Evolutionary conservation across 2,329 filamentous ascomycete genomes (phyloP), one percentile per base, ranked within the genome.

Genomic region (Ascochyta viciae-villosae): DNA sequence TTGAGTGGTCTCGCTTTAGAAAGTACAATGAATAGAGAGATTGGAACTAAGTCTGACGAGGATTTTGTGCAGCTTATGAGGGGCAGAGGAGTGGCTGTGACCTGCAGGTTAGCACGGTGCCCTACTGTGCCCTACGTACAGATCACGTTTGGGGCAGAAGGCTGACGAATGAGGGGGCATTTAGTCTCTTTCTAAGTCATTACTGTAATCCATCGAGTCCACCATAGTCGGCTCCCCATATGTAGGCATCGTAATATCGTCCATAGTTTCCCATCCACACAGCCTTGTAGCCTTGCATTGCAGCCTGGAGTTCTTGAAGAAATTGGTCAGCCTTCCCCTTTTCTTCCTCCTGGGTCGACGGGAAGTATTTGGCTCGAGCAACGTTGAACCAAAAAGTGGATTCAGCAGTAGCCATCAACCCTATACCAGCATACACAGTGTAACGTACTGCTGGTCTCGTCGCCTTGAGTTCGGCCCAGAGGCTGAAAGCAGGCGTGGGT

Each of bases 381-480:
- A 72, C 56, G 8, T 66, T 65, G 13, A 57, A 50, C 71, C 71
- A 73, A 41, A 74, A 72, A 1, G 64, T 67, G 1, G 67, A 57
- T 50, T 74, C 71, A 6, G 57, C 64, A 1, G 62, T 60, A 1
- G 42, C 68, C 40, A 70, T 55, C 9, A 73, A 24, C 0, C 48
- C 59, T 4, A 74, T 47, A 12, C 60, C 67, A 8, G 59, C 64
- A 27, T 67, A 68, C 15, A 74, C 54, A 8, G 63, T 69, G 47
- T 70, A 73, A 9, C 64, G 62, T 0, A 66, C 59, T 6, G 58
- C 47, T 22, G 63, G 66, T 0, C 50, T 46, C 1, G 58, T 43
- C 9, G 51, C 47, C 4, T 53, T 49, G 23, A 73, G 43, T 9
- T 67, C 59, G 5, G 58, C 33, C 42, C 62, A 54, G 16, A 73